Conservation (phyloP, 23 red algal species). For the Gracilariopsis chorda region DNA sequence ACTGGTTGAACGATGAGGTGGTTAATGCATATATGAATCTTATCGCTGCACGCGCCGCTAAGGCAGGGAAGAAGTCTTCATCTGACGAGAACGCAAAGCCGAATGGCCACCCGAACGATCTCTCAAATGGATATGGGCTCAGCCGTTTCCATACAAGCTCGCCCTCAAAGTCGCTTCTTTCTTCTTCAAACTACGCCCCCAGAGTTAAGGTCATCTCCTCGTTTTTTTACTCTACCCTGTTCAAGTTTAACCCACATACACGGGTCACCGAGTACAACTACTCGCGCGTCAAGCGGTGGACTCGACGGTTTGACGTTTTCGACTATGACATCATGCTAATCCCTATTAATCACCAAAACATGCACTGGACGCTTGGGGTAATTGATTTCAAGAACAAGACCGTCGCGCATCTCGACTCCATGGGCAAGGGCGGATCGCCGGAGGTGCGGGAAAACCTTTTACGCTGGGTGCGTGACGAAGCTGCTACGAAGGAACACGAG, state of each 20-base stretch:
- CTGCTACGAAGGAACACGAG: slow-evolving; percentile 50
- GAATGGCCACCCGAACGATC: background rate
- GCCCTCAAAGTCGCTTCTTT: background rate
- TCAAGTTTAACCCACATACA: slow-evolving; percentile 22
- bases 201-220: slow-evolving; percentile 62
- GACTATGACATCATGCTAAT: slow-evolving; percentile 74
- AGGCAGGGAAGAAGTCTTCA: background rate
- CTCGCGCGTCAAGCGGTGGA: slow-evolving; percentile 85
- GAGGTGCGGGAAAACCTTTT: slow-evolving; percentile 63
- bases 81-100: background rate
- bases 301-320: slow-evolving; percentile 78
- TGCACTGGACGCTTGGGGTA: slow-evolving; percentile 90
- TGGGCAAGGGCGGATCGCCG: slow-evolving; percentile 59
- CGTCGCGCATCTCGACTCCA: slow-evolving; percentile 74
- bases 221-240: slow-evolving; percentile 88
- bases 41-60: slow-evolving; percentile 41
- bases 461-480: slow-evolving; percentile 85
- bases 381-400: slow-evolving; percentile 64
- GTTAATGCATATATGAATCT: slow-evolving; percentile 90
- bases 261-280: slow-evolving; percentile 74
- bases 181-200: background rate
- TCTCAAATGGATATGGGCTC: background rate
- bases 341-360: slow-evolving; percentile 89
- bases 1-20: slow-evolving; percentile 95
- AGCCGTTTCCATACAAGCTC: background rate